Evolutionary conservation across 2,329 filamentous ascomycete species (phyloP), one percentile per base, ranked within the genome.

Genomic region (Aureobasidium sp.): DNA sequence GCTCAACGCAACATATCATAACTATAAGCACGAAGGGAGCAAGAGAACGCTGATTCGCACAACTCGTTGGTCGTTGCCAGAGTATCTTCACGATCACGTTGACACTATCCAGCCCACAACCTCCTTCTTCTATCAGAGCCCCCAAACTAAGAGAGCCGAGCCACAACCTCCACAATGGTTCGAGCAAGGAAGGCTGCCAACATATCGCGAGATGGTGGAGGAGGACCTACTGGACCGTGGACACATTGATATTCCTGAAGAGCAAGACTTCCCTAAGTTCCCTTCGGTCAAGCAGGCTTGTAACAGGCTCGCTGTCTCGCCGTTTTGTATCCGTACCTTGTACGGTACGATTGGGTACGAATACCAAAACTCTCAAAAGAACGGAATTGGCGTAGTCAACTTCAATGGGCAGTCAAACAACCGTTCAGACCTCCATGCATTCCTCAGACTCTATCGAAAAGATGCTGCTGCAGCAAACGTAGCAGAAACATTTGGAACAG

Each of bases 71-170:
- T 85, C 82, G 39, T 77, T 86, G 5, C 83, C 83, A 16, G 69
- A 67, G 42, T 79, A 85, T 67, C 74, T 86, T 9, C 82, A 85
- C 67, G 74, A 77, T 57, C 82, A 83, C 67, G 79, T 86, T 64
- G 82, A 85, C 66, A 78, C 81, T 13, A 80, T 86, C 34, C 82
- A 85, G 68, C 83, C 83, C 2, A 86, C 83, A 1, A 85, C 78
- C 50, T 83, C 82, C 0, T 86, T 86, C 74, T 80, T 83, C 69
- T 76, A 77, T 67, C 75, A 66, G 21, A 21, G 10, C n/a, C 39
- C 53, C 44, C 25, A 59, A 34, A 34, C 25, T 9, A 50, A 50
- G 39, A 29, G 37, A 9, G 37, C 48, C 36, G 49, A n/a, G 10
- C 37, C 30, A 29, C 42, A 32, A 72, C 25, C 63, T 69, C 25